A percentile compares a stretch with the other conserved stretches of the same genome.
phyloP scores from a whole-genome alignment of 179 eudicot species.

The Corrigiola litoralis region DNA sequence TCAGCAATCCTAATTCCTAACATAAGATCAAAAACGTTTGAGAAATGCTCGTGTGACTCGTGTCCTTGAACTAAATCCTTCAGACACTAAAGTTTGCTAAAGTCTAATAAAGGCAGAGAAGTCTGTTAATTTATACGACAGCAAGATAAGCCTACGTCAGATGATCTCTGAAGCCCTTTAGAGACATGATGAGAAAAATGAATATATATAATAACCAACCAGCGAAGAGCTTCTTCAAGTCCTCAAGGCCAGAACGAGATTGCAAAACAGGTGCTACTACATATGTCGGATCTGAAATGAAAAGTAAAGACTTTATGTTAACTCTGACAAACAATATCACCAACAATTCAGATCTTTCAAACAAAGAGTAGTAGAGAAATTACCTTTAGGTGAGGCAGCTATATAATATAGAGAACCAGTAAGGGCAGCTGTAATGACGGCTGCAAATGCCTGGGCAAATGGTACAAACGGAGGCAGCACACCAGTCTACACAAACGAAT shows the following conservation, averaged over 20 bases:
- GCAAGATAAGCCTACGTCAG: background rate
- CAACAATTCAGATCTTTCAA: background rate
- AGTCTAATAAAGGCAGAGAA: too few species aligned
- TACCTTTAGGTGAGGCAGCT: constrained; percentile 97
- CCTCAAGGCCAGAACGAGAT: constrained; percentile 68
- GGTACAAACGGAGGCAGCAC: constrained; percentile 93
- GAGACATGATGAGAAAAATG: too few species aligned
- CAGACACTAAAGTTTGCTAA: too few species aligned
- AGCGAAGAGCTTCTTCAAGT: constrained; percentile 85
- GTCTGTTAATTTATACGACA: too few species aligned
- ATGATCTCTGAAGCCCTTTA: background rate
- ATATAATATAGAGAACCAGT: constrained; percentile 89
- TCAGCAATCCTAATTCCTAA: too few species aligned
- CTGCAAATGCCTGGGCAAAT: constrained; percentile 98
- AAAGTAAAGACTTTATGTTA: background rate
- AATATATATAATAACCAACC: constrained; percentile 52
- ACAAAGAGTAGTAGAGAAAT: background rate
- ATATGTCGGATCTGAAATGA: constrained; percentile 78
- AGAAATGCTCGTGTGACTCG: too few species aligned
- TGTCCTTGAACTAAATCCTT: too few species aligned
- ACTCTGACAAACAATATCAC: background rate
- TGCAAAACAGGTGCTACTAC: constrained; percentile 81
- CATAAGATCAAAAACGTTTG: too few species aligned
- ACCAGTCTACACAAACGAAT: constrained; percentile 57
- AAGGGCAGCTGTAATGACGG: constrained; percentile 90